These are phyloP conservation scores for Smithsoniella earleae DNA, from an alignment of 163 green algal genomes.

Conservation along the genomic window DNA sequence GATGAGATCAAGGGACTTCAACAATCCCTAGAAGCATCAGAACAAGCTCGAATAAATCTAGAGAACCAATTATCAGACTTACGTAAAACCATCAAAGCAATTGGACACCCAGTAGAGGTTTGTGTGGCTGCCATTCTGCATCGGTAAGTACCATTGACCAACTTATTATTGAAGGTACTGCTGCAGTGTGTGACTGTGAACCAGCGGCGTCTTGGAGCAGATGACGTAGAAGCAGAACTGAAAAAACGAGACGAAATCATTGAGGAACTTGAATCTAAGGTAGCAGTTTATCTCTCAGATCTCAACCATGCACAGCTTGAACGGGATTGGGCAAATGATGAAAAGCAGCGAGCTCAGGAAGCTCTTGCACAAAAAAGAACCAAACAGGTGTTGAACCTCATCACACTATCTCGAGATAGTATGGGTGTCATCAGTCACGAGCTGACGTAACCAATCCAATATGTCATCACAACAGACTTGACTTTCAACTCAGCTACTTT, in stretches of 20 bases:
- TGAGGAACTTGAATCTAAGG: not conserved
- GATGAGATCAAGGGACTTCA: too few relatives aligned
- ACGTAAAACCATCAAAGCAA: not conserved
- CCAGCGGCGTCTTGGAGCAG: not conserved
- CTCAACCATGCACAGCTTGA: not conserved
- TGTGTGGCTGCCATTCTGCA: too few relatives aligned
- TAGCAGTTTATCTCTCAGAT: not conserved
- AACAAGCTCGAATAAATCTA: too few relatives aligned
- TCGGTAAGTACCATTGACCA: too few relatives aligned
- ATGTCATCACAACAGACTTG: too few relatives aligned
- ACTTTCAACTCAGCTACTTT: too few relatives aligned
- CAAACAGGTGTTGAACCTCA: not conserved
- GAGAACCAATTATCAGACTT: too few relatives aligned
- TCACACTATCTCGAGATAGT: too few relatives aligned
- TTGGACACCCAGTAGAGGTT: not conserved
- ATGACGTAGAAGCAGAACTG: conserved; percentile 10
- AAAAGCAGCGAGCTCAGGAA: not conserved
- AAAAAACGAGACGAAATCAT: not conserved
- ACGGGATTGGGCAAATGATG: conserved; percentile 18
- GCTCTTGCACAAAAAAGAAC: not conserved
- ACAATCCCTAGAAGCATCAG: not conserved
- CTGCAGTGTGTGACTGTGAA: conserved; percentile 21
- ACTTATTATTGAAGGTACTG: too few relatives aligned
- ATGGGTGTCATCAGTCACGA: too few relatives aligned
- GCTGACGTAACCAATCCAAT: too few relatives aligned